phyloP scores from a whole-genome alignment of 2,329 filamentous ascomycete genomes.

The Aspergillus ruber region DNA sequence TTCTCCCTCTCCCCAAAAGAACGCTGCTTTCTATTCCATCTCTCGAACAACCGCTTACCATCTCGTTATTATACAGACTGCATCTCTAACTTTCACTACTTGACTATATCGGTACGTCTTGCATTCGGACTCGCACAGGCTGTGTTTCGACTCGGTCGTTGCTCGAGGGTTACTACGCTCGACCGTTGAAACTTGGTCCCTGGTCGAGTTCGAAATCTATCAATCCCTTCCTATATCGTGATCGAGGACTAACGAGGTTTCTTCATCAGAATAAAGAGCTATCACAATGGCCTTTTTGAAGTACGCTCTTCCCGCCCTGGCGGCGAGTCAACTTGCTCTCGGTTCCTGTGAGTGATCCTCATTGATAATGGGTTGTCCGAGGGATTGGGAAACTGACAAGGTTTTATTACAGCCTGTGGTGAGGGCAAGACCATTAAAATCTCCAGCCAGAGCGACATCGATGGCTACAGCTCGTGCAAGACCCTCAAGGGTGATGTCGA shows the following conservation, averaged over 20 bases:
- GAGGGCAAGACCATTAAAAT: constrained; percentile 35
- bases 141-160: background rate
- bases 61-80: background rate
- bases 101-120: constrained; percentile 13
- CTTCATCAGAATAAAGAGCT: background rate
- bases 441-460: constrained; percentile 56
- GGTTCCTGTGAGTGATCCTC: constrained; percentile 34
- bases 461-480: constrained; percentile 61
- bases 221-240: background rate
- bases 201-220: background rate
- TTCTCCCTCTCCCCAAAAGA: background rate
- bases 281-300: constrained; percentile 47
- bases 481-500: constrained; percentile 63
- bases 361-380: background rate
- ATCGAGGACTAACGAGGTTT: background rate
- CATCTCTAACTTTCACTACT: constrained; percentile 3
- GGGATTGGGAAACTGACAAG: constrained; percentile 4
- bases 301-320: constrained; percentile 52
- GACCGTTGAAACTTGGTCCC: too few relatives aligned
- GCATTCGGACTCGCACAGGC: background rate
- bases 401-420: constrained; percentile 12
- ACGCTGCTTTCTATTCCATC: background rate
- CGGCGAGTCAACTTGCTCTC: constrained; percentile 46
- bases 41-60: background rate
- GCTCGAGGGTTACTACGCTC: background rate